Evolutionary conservation across 208 protist species (phyloP).

Genomic region (Crithidia fasciculata): DNA sequence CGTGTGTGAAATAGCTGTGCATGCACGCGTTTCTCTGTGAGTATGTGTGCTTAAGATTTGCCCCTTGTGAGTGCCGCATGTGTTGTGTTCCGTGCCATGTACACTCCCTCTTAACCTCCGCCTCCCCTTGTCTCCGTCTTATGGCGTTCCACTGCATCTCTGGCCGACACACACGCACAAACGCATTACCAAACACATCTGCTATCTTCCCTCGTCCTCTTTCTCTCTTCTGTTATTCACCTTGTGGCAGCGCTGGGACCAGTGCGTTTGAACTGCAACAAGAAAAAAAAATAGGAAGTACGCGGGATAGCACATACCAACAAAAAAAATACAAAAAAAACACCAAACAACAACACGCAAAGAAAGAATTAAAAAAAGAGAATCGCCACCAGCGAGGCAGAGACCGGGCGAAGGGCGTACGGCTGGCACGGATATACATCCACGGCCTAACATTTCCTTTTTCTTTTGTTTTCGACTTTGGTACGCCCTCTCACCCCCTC

Average conservation of each 20-base stretch:
- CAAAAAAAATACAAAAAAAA: neutral
- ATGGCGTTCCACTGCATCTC: neutral
- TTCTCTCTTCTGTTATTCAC: neutral
- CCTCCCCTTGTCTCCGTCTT: neutral
- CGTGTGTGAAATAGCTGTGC: too few relatives aligned
- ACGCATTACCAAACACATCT: too few relatives aligned
- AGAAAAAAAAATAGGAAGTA: neutral
- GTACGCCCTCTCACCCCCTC: too few relatives aligned
- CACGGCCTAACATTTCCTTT: neutral
- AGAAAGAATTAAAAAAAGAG: neutral
- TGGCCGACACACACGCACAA: neutral
- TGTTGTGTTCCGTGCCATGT: too few relatives aligned
- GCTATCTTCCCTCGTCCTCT: too few relatives aligned
- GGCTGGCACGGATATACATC: neutral
- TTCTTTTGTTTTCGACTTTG: neutral
- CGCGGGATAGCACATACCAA: neutral
- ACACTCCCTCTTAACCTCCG: too few relatives aligned
- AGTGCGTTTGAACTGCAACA: neutral
- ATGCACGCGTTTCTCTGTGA: too few relatives aligned
- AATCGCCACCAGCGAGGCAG: neutral
- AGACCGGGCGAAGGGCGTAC: too few relatives aligned
- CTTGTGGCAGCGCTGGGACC: neutral
- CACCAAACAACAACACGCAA: neutral
- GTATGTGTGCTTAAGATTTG: too few relatives aligned
- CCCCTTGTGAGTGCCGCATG: too few relatives aligned